Conservation (phyloP, 1,284 basidiomycete genomes). For the Trametes sp. region DNA sequence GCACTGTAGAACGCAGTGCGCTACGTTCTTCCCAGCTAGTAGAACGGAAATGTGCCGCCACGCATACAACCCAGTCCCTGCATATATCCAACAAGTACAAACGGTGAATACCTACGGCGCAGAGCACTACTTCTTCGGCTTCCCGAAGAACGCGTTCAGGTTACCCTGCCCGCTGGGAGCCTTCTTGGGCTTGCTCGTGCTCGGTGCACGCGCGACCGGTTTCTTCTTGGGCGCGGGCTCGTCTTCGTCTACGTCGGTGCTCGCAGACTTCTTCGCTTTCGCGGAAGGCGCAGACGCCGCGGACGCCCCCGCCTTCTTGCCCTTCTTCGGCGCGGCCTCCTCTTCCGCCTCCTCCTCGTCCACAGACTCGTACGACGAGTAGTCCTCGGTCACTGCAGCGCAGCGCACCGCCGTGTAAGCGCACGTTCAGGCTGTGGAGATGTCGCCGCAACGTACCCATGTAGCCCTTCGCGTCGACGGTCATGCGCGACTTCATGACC, state of each 20-base stretch:
- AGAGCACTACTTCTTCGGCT: slow-evolving; percentile 27
- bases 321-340: slow-evolving; percentile 40
- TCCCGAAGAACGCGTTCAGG: slow-evolving; percentile 44
- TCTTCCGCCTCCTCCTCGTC: slow-evolving; percentile 58
- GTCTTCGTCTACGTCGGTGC: slow-evolving; percentile 47
- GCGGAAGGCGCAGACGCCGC: slow-evolving; percentile 12
- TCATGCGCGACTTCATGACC: slow-evolving; percentile 63
- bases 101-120: neutral
- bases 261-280: slow-evolving; percentile 29
- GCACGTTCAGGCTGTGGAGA: neutral
- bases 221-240: slow-evolving; percentile 35
- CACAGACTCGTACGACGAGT: slow-evolving; percentile 81
- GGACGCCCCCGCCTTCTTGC: slow-evolving; percentile 42
- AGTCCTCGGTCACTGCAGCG: slow-evolving; percentile 72
- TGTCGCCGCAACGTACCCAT: slow-evolving; percentile 55
- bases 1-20: too few species aligned
- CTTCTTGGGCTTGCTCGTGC: slow-evolving; percentile 30
- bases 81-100: neutral
- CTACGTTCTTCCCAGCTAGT: too few species aligned
- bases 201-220: slow-evolving; percentile 22
- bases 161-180: slow-evolving; percentile 38
- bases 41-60: too few species aligned
- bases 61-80: too few species aligned
- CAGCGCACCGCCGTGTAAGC: too few species aligned
- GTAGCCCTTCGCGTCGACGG: slow-evolving; percentile 71